These are phyloP conservation scores for Apiotrichum sp. DNA, from an alignment of 1,284 basidiomycete genomes.

Conservation along the genomic window DNA sequence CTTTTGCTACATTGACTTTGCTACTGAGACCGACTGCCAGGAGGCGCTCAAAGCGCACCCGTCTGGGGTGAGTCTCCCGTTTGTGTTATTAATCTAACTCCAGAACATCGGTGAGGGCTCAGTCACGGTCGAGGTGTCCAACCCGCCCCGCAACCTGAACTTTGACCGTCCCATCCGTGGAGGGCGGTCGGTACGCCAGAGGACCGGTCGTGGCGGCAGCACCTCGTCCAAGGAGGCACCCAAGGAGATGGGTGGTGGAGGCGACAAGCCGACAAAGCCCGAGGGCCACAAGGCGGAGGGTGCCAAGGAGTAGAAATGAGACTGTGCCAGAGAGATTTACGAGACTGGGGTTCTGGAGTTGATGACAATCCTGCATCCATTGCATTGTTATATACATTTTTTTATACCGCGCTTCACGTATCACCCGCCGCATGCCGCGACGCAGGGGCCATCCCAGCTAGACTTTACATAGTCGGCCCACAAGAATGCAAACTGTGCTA, in stretches of 20 bases:
- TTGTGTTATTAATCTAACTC: background rate
- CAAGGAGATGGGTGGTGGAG: slow-evolving; percentile 8
- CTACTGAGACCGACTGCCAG: slow-evolving; percentile 73
- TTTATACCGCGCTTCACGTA: slow-evolving; percentile 5
- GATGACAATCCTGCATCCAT: background rate
- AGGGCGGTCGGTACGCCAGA: slow-evolving; percentile 45
- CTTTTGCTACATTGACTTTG: slow-evolving; percentile 76
- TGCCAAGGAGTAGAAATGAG: slow-evolving; percentile 5
- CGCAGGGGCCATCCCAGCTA: no score
- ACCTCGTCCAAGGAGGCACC: slow-evolving; percentile 15
- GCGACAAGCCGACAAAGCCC: slow-evolving; percentile 2
- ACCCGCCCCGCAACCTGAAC: slow-evolving; percentile 32
- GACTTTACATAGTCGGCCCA: no score
- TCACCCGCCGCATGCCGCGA: background rate
- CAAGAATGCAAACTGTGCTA: background rate
- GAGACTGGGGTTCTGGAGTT: background rate
- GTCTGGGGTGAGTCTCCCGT: slow-evolving; percentile 52
- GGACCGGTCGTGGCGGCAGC: slow-evolving; percentile 41
- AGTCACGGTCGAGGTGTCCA: slow-evolving; percentile 46
- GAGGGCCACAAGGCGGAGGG: slow-evolving; percentile 9
- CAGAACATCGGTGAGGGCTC: slow-evolving; percentile 43
- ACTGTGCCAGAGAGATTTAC: background rate
- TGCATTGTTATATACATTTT: slow-evolving; percentile 13
- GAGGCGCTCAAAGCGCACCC: slow-evolving; percentile 63
- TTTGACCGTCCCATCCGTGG: slow-evolving; percentile 33